phyloP scores from a whole-genome alignment of 106 monocot species.

The Posidonia australis region DNA sequence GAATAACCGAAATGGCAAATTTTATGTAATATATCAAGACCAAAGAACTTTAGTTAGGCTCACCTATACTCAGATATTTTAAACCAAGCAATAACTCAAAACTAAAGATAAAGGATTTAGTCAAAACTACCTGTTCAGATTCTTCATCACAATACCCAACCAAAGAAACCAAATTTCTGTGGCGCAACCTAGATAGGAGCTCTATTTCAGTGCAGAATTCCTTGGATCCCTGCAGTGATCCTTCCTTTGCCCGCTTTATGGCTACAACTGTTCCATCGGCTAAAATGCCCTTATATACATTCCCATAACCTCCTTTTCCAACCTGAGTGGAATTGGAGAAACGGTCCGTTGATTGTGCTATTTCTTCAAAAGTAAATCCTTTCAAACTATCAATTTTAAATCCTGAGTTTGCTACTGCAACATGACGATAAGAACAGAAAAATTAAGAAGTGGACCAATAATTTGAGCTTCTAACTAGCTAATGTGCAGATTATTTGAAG shows the following conservation, averaged over 20 bases:
- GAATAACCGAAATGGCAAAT: too few relatives aligned
- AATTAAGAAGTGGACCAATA: neutral
- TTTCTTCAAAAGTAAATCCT: conserved; percentile 51
- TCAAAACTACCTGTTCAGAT: conserved; percentile 51
- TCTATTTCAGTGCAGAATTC: conserved; percentile 72
- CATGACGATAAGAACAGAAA: neutral
- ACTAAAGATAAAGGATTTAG: neutral
- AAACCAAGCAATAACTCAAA: neutral
- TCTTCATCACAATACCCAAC: conserved; percentile 55
- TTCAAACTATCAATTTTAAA: conserved; percentile 51
- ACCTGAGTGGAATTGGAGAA: conserved; percentile 46
- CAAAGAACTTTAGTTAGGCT: neutral
- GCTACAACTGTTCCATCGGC: conserved; percentile 58
- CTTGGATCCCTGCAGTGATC: conserved; percentile 64
- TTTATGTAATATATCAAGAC: too few relatives aligned
- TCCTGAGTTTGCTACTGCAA: conserved; percentile 9
- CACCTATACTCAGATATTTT: neutral
- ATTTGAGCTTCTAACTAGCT: neutral
- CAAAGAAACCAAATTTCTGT: conserved; percentile 22
- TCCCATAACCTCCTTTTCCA: conserved; percentile 74
- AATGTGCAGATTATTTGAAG: too few relatives aligned
- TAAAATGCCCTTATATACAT: conserved; percentile 61
- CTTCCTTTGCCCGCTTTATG: conserved; percentile 65
- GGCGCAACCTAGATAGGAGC: conserved; percentile 19
- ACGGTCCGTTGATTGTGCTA: conserved; percentile 43